Conservation (phyloP, 2,329 filamentous ascomycete species). For the Clarireedia monteithiana region DNA sequence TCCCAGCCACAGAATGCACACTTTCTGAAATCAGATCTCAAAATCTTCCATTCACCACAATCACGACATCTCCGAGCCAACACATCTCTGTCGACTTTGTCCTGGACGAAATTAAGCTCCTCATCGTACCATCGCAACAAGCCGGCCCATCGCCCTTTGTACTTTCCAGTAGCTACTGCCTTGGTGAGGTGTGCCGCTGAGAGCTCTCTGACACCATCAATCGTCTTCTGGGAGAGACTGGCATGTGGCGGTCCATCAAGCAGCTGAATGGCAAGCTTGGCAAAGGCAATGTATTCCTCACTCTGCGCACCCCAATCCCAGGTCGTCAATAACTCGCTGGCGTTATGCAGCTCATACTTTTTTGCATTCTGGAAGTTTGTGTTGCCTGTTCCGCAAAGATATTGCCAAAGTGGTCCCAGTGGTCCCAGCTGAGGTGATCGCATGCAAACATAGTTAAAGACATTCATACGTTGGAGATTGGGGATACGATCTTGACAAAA, state of each 20-base stretch:
- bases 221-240: background rate
- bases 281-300: constrained; percentile 13
- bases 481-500: constrained; percentile 16
- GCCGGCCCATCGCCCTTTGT: constrained; percentile 10
- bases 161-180: constrained; percentile 6
- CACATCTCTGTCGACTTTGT: constrained; percentile 10
- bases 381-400: constrained; percentile 16
- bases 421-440: constrained; percentile 17
- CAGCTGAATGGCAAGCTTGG: constrained; percentile 8
- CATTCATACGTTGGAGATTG: constrained; percentile 20
- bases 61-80: constrained; percentile 7
- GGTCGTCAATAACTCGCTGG: constrained; percentile 13
- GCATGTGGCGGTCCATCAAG: constrained; percentile 7
- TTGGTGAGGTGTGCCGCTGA: background rate
- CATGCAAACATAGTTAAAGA: constrained; percentile 22
- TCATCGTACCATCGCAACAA: constrained; percentile 12
- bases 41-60: constrained; percentile 12
- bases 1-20: constrained; percentile 11
- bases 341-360: constrained; percentile 4
- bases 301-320: constrained; percentile 19
- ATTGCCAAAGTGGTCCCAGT: constrained; percentile 21
- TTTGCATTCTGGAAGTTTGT: constrained; percentile 9
- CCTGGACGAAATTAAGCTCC: constrained; percentile 7
- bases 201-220: background rate
- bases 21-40: constrained; percentile 9